Base-by-base conservation (phyloP, 1,284 basidiomycete species). In the Papiliotrema flavescens region DNA sequence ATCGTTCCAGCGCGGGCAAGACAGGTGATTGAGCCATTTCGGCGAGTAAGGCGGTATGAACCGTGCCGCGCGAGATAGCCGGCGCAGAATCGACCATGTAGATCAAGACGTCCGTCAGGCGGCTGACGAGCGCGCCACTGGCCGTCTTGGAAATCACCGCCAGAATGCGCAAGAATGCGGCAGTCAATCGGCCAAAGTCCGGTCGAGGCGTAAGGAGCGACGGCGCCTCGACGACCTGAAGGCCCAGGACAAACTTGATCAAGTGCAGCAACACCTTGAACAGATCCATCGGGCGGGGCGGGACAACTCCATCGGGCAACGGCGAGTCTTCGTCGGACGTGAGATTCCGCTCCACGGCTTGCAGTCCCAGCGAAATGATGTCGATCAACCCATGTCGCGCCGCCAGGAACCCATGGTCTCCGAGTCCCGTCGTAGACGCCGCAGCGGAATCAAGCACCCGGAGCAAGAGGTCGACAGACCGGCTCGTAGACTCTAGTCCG, bases 341-440 rank as follows among this genome's bases (percentile, higher is more conserved):
- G 1, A 72, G 28, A 11, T 65, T 61, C n/a, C 71, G 51, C 46
- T 72, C 70, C n/a, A 71, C 54, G 3, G 64, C 57, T 47, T 73
- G 69, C 50, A 75, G 53, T 9, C 63, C 64, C 9, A 70, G 55
- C 2, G 64, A 61, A n/a, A 73, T 47, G 17, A 71, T 50, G 34
- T 67, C 68, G 23, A 75, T 48, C 6, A 75, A 57, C 9, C 65
- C 61, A 56, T 73, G 69, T 13, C 73, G 54, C 9, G 71, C 68
- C 0, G 56, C 54, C 1, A 65, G 46, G 5, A 63, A 53, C 4
- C 49, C 37, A 4, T 39, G 24, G 11, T 68, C 67, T 5, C 49
- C 23, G 19, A 47, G 32, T 1, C 53, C 40, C 4, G 40, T 13
- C 9, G 41, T 50, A 32, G 57, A 50, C 11, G 44, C 34, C 34